Conservation (phyloP, 1,284 basidiomycete species). For the Inonotus obliquus region DNA sequence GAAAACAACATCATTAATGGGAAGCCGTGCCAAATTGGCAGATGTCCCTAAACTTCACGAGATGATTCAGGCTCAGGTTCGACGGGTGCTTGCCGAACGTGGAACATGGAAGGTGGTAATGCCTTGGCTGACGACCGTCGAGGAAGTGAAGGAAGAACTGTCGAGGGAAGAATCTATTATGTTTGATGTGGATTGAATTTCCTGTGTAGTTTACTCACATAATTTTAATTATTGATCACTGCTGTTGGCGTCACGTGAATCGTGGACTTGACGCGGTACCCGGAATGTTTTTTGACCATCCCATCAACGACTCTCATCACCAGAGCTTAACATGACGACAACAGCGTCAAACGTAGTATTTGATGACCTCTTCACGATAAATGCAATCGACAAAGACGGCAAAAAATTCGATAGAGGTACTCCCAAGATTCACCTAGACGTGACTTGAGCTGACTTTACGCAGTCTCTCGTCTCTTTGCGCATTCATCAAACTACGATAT, state of each 20-base stretch:
- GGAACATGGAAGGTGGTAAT: slow-evolving; percentile 66
- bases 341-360: slow-evolving; percentile 76
- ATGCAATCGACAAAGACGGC: slow-evolving; percentile 85
- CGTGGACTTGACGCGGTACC: not conserved
- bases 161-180: not conserved
- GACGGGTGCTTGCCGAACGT: slow-evolving; percentile 51
- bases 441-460: slow-evolving; percentile 5
- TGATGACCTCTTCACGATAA: slow-evolving; percentile 86
- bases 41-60: slow-evolving; percentile 83
- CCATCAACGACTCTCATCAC: not conserved
- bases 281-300: not conserved
- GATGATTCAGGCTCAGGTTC: slow-evolving; percentile 70
- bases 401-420: slow-evolving; percentile 96
- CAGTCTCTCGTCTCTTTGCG: slow-evolving; percentile 84
- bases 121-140: slow-evolving; percentile 53
- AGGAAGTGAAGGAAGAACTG: slow-evolving; percentile 24
- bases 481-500: slow-evolving; percentile 86
- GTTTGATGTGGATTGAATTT: not conserved
- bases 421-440: not conserved
- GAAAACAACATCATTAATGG: slow-evolving; percentile 73
- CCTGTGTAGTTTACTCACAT: not conserved
- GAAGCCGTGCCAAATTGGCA: slow-evolving; percentile 76
- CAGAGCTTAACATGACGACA: slow-evolving; percentile 45
- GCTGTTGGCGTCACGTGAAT: not conserved
- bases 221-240: not conserved